Base-by-base conservation (phyloP, 208 protist genomes). In the Acanthamoeba sp. region DNA sequence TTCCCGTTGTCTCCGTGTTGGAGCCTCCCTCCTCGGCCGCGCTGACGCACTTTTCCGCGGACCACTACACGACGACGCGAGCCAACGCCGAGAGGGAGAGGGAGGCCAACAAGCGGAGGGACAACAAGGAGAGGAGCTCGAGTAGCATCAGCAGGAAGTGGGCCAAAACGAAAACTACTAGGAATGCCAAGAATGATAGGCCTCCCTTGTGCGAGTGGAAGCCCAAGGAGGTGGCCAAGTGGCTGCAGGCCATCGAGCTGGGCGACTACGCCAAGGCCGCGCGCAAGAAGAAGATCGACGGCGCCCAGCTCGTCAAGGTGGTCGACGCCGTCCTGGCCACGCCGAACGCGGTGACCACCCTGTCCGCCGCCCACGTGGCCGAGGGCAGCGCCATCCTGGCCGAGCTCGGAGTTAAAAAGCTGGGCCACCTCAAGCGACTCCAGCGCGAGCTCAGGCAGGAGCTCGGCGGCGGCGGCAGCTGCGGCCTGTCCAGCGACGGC, bases 151-250 rank as follows among this genome's bases (percentile, higher is more conserved):
- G 14, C 9, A 66, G n/a, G 59, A 66, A 32, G 27, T 34, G n/a
- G 27, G n/a, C 45, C 12, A 59, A 59, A 59, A 59, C 12, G 52
- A 59, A 59, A 20, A 12, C 12, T 57, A 22, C 0, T 14, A 22
- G 24, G 18, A 12, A 12, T 0, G 52, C 52, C 12, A 12, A 50
- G 45, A 9, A 50, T 16, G 18, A 50, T 10, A 24, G 10, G 59
- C 14, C 18, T 3, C 18, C 52, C 18, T 9, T 78, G 69, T 10
- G 5, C 5, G 69, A 78, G 69, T 78, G 69, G 69, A 38, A 22
- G 34, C 69, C 69, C n/a, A 78, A 78, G 69, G 69, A 78, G 36
- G 69, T 78, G 69, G 69, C 69, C 69, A 78, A 78, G 36, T 78
- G 69, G 69, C 69, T 78, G 27, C 29, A 78, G 29, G 29, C 69